These are phyloP conservation scores for Salix caprea DNA, from an alignment of 345 rosid species.

Conservation along the genomic window DNA sequence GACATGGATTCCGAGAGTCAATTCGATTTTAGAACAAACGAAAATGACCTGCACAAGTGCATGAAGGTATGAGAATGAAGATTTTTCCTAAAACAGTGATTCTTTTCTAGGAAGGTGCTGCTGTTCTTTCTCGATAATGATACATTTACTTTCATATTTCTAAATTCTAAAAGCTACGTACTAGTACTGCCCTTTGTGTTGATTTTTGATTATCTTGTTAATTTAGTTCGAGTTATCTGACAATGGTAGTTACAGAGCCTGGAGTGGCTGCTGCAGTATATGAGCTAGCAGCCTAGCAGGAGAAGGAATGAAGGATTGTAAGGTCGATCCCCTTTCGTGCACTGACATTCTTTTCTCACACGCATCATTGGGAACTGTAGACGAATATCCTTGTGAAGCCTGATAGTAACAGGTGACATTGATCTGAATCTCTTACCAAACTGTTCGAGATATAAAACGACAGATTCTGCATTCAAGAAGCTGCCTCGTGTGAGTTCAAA, in stretches of 20 bases:
- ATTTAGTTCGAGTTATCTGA: neutral
- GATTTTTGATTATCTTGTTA: neutral
- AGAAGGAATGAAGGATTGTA: neutral
- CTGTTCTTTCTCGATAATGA: neutral
- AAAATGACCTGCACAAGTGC: conserved; percentile 66
- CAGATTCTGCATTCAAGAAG: neutral
- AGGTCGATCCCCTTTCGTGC: neutral
- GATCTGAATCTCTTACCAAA: neutral
- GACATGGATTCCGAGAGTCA: neutral
- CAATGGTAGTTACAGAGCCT: conserved; percentile 47
- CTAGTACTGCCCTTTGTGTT: neutral
- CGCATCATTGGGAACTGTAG: neutral
- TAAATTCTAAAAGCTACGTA: neutral
- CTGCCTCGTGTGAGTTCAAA: neutral
- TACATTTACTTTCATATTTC: neutral
- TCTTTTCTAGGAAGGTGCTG: neutral
- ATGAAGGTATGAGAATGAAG: conserved; percentile 46
- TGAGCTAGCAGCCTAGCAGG: conserved; percentile 9
- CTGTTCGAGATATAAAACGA: neutral
- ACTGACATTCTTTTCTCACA: neutral
- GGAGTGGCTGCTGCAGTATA: conserved; percentile 50
- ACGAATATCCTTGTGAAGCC: neutral
- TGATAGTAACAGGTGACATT: neutral
- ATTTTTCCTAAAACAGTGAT: neutral
- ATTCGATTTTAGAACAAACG: conserved; percentile 49